Conservation (phyloP, 495 filamentous ascomycete genomes). For the Podospora appendiculata region DNA sequence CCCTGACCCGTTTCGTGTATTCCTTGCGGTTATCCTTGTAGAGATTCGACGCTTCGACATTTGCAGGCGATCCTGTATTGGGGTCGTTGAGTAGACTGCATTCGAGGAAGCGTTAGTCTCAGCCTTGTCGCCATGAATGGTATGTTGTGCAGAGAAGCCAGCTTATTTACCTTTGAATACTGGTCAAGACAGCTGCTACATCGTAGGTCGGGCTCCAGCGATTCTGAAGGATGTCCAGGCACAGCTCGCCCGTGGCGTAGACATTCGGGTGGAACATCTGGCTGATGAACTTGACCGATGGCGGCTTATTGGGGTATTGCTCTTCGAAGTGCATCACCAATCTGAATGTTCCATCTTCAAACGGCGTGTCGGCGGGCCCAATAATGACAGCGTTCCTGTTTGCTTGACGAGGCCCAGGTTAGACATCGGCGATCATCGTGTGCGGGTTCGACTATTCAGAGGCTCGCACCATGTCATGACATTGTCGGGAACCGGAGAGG, state of each 20-base stretch:
- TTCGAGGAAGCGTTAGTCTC: constrained; percentile 4
- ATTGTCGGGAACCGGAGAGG: constrained; percentile 94
- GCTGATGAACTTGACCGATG: constrained; percentile 95
- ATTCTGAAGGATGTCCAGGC: constrained; percentile 95
- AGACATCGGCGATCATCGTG: not conserved
- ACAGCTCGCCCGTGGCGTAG: constrained; percentile 93
- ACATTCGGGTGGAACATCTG: constrained; percentile 99
- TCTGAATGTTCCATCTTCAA: constrained; percentile 96
- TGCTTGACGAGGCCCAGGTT: not conserved
- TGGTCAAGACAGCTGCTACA: constrained; percentile 92
- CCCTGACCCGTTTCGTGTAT: constrained; percentile 88
- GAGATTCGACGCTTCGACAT: constrained; percentile 95
- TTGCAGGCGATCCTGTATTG: constrained; percentile 94
- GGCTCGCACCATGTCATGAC: constrained; percentile 91
- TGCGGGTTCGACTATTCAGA: too few species aligned
- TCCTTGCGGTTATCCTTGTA: constrained; percentile 98
- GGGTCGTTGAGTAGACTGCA: constrained; percentile 91
- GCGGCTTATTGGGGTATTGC: constrained; percentile 96
- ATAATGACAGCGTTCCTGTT: constrained; percentile 97
- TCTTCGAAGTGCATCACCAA: constrained; percentile 99
- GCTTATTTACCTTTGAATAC: constrained; percentile 77
- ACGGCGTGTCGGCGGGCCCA: constrained; percentile 92
- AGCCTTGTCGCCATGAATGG: constrained; percentile 6
- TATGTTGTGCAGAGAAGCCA: not conserved
- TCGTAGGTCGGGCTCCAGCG: constrained; percentile 99